Evolutionary conservation across 2,329 filamentous ascomycete genomes (phyloP), one percentile per base, ranked within the genome.

Genomic region (Beauveria bassiana): DNA sequence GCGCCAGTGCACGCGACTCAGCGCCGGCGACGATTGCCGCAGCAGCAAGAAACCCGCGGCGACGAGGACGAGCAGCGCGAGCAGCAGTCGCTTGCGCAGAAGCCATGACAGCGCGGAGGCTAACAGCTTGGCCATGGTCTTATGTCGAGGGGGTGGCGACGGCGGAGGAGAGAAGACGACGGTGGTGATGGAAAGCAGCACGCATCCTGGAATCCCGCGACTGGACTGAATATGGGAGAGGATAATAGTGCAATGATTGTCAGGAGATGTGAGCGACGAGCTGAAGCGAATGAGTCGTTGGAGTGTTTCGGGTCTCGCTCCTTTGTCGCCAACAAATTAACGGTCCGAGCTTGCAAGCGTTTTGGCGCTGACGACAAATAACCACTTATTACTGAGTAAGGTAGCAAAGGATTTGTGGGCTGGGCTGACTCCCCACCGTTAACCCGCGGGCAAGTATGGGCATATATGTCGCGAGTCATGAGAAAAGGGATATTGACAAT

Each of bases 1-100:
- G 42, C 61, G 61, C 61, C 61, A 62, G 56, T 62, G 61, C 42
- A 61, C 51, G 10, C 52, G 40, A 34, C 43, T 26, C 38, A 60
- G 42, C 22, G 31, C 45, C 45, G 59, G 24, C 22, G 59, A 52
- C 31, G 51, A 54, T 26, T 34, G 49, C 18, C 47, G 31, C n/a
- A 16, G 43, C 45, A 56, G 22, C 3, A 34, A 14, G 5, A 61
- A 1, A 18, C 50, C 22, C 18, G 20, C 14, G 43, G 12, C 6
- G 38, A 51, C 9, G 42, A 61, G 3, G 42, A 20, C 51, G 16
- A 53, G n/a, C 24, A n/a, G n/a, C 18, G 20, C 18, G 22, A 61
- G 43, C 14, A 61, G 51, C 45, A 49, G 16, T 18, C 59, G 59
- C 43, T 20, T 56, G 52, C 58, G 58, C 34, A 52, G 49, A 34